Base-by-base conservation (phyloP, 768 basidiomycete genomes). In the Scleroderma bovista region DNA sequence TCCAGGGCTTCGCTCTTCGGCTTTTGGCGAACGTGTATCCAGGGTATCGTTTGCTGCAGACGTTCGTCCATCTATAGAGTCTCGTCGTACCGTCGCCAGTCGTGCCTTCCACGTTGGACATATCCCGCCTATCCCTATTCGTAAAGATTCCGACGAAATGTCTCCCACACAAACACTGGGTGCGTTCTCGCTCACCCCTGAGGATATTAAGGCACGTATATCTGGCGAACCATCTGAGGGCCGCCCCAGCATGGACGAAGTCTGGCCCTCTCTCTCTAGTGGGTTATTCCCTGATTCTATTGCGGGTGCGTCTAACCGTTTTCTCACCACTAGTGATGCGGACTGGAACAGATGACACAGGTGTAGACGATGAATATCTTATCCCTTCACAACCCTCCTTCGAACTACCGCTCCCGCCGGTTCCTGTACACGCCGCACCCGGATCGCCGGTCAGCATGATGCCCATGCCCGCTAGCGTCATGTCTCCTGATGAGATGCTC, bases 401-500 rank as follows among this genome's bases (percentile, higher is more conserved):
- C 17, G 65, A 64, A 12, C 53, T 70, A 15, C 67, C 69, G 19
- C 50, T 59, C 41, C 65, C 67, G 29, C 72, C 73, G 4, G 60
- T 60, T 44, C 66, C 72, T 48, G 62, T 54, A 36, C 59, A 64
- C 51, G 29, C 65, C 43, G 54, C 53, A 3, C 54, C 72, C 41
- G 50, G 63, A 43, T 73, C 77, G 22, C 76, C 50, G 36, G 51
- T 70, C 42, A 53, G 63, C 41, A 75, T 75, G 71, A 70, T 71
- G 55, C 58, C 74, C 2, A 57, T 70, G 59, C 71, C 74, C 22
- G 72, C 66, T 2, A 70, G 57, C 31, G 55, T 68, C 43, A 77
- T 78, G 76, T 74, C 75, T 1, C 87, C 87, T 3, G 88, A 90
- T 60, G 87, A 79, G 22, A 85, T 89, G 82, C 72, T 89, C 40